These are phyloP conservation scores for Xylaria arbuscula DNA, from an alignment of 2,329 filamentous ascomycete species.

Conservation along the genomic window DNA sequence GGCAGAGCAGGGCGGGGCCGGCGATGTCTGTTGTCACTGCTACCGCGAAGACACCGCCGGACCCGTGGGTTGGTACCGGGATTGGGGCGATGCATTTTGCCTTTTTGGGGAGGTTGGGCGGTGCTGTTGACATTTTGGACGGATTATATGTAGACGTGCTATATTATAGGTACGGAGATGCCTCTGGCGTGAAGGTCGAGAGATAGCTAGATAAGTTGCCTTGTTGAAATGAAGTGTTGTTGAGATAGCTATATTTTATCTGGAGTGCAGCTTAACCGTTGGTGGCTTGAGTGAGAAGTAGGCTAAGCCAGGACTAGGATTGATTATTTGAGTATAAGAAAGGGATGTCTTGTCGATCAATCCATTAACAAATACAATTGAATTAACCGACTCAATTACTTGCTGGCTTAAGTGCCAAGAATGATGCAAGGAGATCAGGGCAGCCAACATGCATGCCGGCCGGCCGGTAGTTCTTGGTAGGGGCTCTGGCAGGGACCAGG, in stretches of 20 bases:
- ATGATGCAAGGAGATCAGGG: not conserved
- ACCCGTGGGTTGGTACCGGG: constrained; percentile 34
- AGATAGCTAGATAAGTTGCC: too few species aligned
- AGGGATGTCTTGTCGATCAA: not conserved
- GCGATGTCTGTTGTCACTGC: constrained; percentile 29
- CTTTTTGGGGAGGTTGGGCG: constrained; percentile 25
- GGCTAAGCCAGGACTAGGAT: too few species aligned
- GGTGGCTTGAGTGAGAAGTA: too few species aligned
- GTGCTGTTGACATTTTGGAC: constrained; percentile 28
- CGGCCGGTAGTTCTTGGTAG: not conserved
- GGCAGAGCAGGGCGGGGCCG: constrained; percentile 17
- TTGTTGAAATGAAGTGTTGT: too few species aligned
- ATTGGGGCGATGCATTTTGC: constrained; percentile 27
- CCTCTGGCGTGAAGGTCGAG: not conserved
- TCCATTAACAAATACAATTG: not conserved
- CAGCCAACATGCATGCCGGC: too few species aligned
- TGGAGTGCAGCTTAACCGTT: too few species aligned
- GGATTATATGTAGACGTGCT: not conserved
- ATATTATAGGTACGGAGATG: too few species aligned
- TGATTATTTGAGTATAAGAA: too few species aligned
- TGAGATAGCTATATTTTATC: too few species aligned
- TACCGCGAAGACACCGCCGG: constrained; percentile 34
- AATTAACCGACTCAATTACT: not conserved
- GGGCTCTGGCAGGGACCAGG: too few species aligned
- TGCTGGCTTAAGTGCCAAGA: not conserved